Conservation (phyloP, 768 basidiomycete genomes). For the Suillus hirtellus region DNA sequence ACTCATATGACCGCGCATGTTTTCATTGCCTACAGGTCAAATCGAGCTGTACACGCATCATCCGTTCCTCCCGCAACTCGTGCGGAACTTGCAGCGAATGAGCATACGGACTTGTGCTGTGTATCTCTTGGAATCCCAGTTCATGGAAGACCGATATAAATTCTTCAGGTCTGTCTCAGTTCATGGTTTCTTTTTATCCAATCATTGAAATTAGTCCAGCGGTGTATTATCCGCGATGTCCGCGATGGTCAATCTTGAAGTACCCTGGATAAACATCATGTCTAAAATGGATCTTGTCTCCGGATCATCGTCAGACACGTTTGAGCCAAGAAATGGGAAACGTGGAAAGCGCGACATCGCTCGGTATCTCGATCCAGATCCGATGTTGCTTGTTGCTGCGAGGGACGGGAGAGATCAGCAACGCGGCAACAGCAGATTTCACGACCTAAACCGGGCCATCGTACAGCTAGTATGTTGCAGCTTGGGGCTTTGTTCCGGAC, state of each 20-base stretch:
- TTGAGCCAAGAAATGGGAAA: constrained; percentile 69
- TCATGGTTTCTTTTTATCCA: constrained; percentile 1
- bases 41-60: constrained; percentile 99
- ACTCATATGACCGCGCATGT: constrained; percentile 4
- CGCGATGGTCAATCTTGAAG: constrained; percentile 96
- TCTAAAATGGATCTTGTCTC: constrained; percentile 99
- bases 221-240: constrained; percentile 98
- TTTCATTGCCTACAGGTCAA: constrained; percentile 60
- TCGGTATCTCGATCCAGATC: constrained; percentile 96
- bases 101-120: constrained; percentile 85
- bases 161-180: constrained; percentile 74
- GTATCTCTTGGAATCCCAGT: constrained; percentile 96
- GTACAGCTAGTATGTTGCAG: constrained; percentile 77
- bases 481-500: not conserved
- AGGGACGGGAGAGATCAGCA: constrained; percentile 46
- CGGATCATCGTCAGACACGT: constrained; percentile 32
- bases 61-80: constrained; percentile 90
- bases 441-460: constrained; percentile 91
- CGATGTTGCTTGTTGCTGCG: constrained; percentile 72
- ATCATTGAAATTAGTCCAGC: constrained; percentile 37
- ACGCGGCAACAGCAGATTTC: constrained; percentile 80
- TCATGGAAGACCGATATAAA: constrained; percentile 99
- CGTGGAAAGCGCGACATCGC: constrained; percentile 80
- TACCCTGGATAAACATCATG: constrained; percentile 97
- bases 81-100: constrained; percentile 70